Conservation (phyloP, 768 basidiomycete species). For the Boletus pseudopeckii region DNA sequence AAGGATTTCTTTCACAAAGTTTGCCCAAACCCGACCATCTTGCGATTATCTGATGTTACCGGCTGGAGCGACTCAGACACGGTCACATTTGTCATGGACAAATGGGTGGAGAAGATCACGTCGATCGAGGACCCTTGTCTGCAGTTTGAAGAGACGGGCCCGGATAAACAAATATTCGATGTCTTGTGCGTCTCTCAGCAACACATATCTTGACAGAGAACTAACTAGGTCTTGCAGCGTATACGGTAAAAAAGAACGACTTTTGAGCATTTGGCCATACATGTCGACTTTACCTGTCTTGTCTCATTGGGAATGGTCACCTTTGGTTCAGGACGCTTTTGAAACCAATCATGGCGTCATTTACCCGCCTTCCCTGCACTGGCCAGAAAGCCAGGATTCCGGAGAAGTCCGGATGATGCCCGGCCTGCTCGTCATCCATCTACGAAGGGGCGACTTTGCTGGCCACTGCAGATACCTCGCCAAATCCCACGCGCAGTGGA, state of each 20-base stretch:
- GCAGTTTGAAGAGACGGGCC: background rate
- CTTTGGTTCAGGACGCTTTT: background rate
- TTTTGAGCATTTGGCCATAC: constrained; percentile 1
- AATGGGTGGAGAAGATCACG: background rate
- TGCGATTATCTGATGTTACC: background rate
- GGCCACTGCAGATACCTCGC: background rate
- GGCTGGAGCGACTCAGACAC: background rate
- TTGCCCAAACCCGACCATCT: background rate
- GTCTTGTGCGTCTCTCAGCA: background rate
- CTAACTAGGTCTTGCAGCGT: background rate
- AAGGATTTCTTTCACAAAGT: background rate
- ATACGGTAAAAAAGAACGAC: background rate
- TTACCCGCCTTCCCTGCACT: background rate
- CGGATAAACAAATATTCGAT: background rate
- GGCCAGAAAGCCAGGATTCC: background rate
- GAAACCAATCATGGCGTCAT: background rate
- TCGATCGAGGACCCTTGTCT: background rate
- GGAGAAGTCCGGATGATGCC: background rate
- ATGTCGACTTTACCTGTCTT: background rate
- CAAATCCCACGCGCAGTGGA: background rate
- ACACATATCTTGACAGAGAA: background rate
- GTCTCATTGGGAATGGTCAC: background rate
- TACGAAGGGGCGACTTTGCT: background rate
- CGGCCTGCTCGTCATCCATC: background rate
- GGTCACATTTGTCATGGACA: background rate